Base-by-base conservation (phyloP, 1,284 basidiomycete species). In the Gomphus bonarii region DNA sequence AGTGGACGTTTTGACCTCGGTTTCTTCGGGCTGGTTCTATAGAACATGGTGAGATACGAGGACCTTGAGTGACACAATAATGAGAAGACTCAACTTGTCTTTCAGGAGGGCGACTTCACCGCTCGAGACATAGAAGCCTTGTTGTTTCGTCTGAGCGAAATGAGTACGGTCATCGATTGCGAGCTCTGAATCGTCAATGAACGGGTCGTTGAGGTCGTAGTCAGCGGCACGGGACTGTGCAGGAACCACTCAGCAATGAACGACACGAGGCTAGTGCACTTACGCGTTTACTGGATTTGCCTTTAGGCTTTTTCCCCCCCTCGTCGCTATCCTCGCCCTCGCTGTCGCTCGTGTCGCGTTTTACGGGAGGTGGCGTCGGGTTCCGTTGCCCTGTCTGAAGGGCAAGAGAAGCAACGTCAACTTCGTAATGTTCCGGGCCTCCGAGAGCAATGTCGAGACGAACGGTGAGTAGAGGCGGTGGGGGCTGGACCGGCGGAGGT, bases 161-260 rank as follows among this genome's bases (percentile, higher is more conserved):
- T 84, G 91, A 1, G 88, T 92, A 1, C 93, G 85, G 66, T 95
- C 86, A 71, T 97, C 94, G 44, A 95, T 75, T 20, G 82, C 84
- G 56, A 97, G 78, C 68, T 99, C 95, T 0, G 92, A 92, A 71
- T 99, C 95, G 75, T 99, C 95, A 66, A 99, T 97, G 72, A 98
- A 98, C 0, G 91, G 89, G 71, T 99, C 95, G 1, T 79, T 76
- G 18, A 86, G 76, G 71, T 99, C 95, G 74, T 99, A 99, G 62
- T 88, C 85, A 22, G 79, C 69, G 0, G 74, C 73, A 3, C 74
- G 71, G 57, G 77, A 80, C 70, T 85, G 58, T 36, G 52, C 49
- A 20, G 55, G 51, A 44, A n/a, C n/a, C 31, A 20, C 25, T 48
- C 46, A 48, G 25, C 6, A 25, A 9, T 30, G 11, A 7, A 50